Conservation (phyloP, 2,329 filamentous ascomycete species). For the Alternaria novae-zelandiae region DNA sequence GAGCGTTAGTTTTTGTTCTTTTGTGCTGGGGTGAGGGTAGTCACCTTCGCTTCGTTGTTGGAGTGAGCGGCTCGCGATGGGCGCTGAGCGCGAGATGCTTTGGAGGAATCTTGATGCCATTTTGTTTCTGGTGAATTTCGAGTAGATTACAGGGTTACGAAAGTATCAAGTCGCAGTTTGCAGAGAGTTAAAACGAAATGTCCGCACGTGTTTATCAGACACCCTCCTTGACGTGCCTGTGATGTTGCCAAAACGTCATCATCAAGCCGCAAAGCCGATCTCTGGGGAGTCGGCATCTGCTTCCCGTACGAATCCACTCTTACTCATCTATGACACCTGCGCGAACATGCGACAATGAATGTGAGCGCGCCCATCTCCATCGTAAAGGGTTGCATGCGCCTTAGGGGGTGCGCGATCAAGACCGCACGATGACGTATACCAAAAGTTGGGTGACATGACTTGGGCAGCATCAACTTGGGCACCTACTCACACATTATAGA, state of each 20-base stretch:
- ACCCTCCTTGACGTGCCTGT: slow-evolving; percentile 2
- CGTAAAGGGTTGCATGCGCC: background rate
- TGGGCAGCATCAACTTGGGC: background rate
- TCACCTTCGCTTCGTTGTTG: slow-evolving; percentile 10
- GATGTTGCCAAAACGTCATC: slow-evolving; percentile 10
- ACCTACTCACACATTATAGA: too few relatives aligned
- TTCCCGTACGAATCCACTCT: background rate
- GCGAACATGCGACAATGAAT: background rate
- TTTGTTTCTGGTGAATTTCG: background rate
- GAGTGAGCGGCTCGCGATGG: background rate
- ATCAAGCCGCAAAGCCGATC: background rate
- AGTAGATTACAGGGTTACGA: too few relatives aligned
- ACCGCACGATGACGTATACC: background rate
- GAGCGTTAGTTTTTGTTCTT: background rate
- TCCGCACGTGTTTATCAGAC: background rate
- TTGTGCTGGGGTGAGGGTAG: too few relatives aligned
- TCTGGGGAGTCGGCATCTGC: background rate
- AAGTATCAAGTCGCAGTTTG: background rate
- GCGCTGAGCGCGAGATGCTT: slow-evolving; percentile 10
- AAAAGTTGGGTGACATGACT: background rate
- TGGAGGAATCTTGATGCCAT: slow-evolving; percentile 10
- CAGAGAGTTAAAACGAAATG: background rate
- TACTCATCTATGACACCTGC: background rate
- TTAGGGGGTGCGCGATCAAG: background rate
- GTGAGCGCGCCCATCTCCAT: background rate